These are phyloP conservation scores for Orbilia ellipsospora DNA, from an alignment of 2,329 filamentous ascomycete genomes.

Conservation along the genomic window DNA sequence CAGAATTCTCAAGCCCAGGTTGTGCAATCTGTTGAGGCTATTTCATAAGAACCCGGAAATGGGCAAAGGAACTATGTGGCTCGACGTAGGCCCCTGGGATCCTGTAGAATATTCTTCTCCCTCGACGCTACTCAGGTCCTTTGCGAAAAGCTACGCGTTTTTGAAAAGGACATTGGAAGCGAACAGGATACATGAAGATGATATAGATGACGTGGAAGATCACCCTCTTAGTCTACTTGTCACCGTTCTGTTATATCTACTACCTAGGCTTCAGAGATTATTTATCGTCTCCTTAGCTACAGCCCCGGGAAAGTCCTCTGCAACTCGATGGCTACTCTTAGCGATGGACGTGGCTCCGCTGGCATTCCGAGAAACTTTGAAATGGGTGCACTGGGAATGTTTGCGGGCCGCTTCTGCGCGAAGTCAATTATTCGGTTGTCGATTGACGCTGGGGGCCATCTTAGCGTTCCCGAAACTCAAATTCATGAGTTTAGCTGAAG, in stretches of 20 bases:
- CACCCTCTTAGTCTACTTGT: slow-evolving; percentile 25
- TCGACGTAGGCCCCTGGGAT: slow-evolving; percentile 36
- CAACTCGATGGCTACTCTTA: slow-evolving; percentile 33
- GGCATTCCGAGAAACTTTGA: slow-evolving; percentile 17
- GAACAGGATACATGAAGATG: slow-evolving; percentile 13
- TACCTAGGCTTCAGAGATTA: too few relatives aligned
- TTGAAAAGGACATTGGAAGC: slow-evolving; percentile 22
- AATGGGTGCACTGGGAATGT: slow-evolving; percentile 33
- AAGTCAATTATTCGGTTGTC: not conserved
- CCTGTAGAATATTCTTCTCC: slow-evolving; percentile 11
- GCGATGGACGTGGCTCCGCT: slow-evolving; percentile 42
- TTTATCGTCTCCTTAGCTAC: too few relatives aligned
- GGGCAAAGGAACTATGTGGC: slow-evolving; percentile 10
- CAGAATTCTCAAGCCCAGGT: not conserved
- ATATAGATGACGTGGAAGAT: slow-evolving; percentile 6
- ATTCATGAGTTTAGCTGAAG: too few relatives aligned
- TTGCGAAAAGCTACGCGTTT: slow-evolving; percentile 19
- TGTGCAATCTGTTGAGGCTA: slow-evolving; percentile 20
- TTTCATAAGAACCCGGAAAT: slow-evolving; percentile 26
- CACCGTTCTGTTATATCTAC: slow-evolving; percentile 28
- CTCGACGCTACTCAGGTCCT: not conserved
- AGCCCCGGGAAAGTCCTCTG: too few relatives aligned
- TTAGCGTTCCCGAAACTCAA: too few relatives aligned
- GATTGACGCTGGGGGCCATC: not conserved
- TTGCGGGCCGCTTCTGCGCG: not conserved